Percentiles rank a stretch among this genome's conserved stretches.
Conservation (phyloP, 768 basidiomycete species). For the Russula vinacea region DNA sequence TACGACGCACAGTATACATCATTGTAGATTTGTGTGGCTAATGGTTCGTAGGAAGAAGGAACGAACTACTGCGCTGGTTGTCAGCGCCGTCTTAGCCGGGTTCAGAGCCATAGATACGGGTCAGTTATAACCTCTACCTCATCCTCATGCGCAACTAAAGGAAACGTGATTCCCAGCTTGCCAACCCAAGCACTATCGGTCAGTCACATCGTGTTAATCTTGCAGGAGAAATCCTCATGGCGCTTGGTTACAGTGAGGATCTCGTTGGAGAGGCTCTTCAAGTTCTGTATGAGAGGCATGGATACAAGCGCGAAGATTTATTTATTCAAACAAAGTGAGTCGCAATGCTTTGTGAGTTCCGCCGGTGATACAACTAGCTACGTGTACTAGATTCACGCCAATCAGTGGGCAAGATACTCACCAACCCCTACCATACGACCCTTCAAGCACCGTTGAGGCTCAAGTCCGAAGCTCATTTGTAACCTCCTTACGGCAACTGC, state of each 20-base stretch:
- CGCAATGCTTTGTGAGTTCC: not conserved
- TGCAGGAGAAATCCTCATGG: not conserved
- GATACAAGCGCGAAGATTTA: constrained; percentile 63
- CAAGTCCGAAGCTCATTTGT: constrained; percentile 64
- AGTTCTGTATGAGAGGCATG: constrained; percentile 52
- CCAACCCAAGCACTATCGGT: constrained; percentile 74
- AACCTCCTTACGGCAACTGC: constrained; percentile 64
- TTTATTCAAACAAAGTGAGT: constrained; percentile 78
- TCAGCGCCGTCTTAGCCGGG: constrained; percentile 68
- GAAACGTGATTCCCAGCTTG: constrained; percentile 43
- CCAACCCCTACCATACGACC: constrained; percentile 73
- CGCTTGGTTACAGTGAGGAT: constrained; percentile 43
- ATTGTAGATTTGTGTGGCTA: not conserved
- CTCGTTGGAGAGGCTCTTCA: constrained; percentile 73
- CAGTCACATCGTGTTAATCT: constrained; percentile 1
- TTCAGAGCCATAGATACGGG: constrained; percentile 86
- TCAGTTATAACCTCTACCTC: constrained; percentile 33
- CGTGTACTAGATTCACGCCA: constrained; percentile 59
- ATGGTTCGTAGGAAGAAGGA: constrained; percentile 67
- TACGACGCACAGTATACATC: constrained; percentile 29
- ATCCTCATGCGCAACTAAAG: constrained; percentile 2
- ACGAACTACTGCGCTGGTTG: constrained; percentile 61
- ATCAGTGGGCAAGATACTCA: constrained; percentile 66
- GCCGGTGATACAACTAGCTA: not conserved
- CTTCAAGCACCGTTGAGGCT: constrained; percentile 46